These are phyloP conservation scores for Galeopsis tetrahit DNA, from an alignment of 257 asterid species.

Conservation along the genomic window DNA sequence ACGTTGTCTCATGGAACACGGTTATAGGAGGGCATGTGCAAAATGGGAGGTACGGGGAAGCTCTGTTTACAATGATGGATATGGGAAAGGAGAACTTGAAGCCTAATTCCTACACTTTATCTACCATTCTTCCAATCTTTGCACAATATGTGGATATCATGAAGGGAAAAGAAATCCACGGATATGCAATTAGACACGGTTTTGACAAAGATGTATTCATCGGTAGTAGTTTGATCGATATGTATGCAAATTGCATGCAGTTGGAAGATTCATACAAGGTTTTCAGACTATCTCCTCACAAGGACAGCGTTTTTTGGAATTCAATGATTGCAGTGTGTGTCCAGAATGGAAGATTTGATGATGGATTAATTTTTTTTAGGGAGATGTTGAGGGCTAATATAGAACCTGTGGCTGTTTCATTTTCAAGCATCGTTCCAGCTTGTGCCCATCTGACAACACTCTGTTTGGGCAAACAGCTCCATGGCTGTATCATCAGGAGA, in stretches of 20 bases:
- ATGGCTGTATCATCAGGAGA: slow-evolving; percentile 62
- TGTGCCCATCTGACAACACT: slow-evolving; percentile 78
- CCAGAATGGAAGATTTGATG: slow-evolving; percentile 76
- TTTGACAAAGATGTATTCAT: slow-evolving; percentile 66
- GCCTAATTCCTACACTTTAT: slow-evolving; percentile 80
- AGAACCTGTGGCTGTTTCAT: slow-evolving; percentile 72
- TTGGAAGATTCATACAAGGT: slow-evolving; percentile 68
- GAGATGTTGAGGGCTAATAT: slow-evolving; percentile 65
- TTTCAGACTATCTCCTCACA: slow-evolving; percentile 53
- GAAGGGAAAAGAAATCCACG: slow-evolving; percentile 92
- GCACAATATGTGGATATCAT: slow-evolving; percentile 52
- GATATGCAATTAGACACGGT: slow-evolving; percentile 68
- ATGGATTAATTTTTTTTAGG: slow-evolving; percentile 71
- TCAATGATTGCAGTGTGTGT: slow-evolving; percentile 79
- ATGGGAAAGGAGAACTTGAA: slow-evolving; percentile 67
- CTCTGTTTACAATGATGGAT: slow-evolving; percentile 59
- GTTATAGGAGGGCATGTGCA: slow-evolving; percentile 70
- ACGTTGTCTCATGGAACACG: slow-evolving; percentile 90
- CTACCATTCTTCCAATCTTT: slow-evolving; percentile 72
- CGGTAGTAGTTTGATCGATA: slow-evolving; percentile 86
- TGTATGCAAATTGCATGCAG: slow-evolving; percentile 78
- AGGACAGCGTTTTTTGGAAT: slow-evolving; percentile 82
- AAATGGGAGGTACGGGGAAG: slow-evolving; percentile 62
- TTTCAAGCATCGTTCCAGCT: slow-evolving; percentile 90
- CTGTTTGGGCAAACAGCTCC: slow-evolving; percentile 86